Evolutionary conservation across 192 early-diverging fungal genomes (phyloP).

Genomic region (Pilaira anomala): DNA sequence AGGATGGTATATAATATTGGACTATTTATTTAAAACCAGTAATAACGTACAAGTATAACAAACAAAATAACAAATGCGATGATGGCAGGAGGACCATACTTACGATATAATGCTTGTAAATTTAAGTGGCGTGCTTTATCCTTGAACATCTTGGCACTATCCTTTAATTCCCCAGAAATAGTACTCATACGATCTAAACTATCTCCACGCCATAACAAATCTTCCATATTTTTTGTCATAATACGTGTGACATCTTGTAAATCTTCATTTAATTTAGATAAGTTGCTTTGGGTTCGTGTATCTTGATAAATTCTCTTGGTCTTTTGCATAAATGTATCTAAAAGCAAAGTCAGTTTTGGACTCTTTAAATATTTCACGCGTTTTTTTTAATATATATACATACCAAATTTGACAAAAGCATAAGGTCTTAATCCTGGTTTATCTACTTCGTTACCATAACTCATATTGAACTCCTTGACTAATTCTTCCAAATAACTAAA

Average conservation of each 20-base stretch:
- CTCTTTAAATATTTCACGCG: too few relatives aligned
- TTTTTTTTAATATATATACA: not conserved
- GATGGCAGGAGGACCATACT: conserved; percentile 87
- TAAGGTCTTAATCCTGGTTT: conserved; percentile 84
- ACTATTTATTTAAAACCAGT: conserved; percentile 42
- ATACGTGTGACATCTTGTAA: conserved; percentile 94
- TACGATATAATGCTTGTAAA: conserved; percentile 86
- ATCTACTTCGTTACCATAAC: conserved; percentile 88
- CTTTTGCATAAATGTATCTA: conserved; percentile 98
- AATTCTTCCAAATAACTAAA: conserved; percentile 96
- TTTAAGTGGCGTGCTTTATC: conserved; percentile 86
- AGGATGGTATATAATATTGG: not conserved
- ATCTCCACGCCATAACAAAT: conserved; percentile 88
- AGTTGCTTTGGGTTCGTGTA: conserved; percentile 85
- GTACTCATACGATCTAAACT: conserved; percentile 64
- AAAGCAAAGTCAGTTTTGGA: not conserved
- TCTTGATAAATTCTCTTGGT: conserved; percentile 96
- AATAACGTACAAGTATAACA: conserved; percentile 68
- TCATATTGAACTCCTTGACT: conserved; percentile 88
- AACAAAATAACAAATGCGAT: conserved; percentile 77
- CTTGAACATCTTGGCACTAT: conserved; percentile 72
- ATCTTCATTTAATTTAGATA: conserved; percentile 93
- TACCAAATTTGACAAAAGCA: conserved; percentile 96
- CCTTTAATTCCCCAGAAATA: conserved; percentile 42
- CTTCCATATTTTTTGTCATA: conserved; percentile 98